Evolutionary conservation across 306 rosid species (phyloP).

Genomic region (Oemleria cerasiformis): DNA sequence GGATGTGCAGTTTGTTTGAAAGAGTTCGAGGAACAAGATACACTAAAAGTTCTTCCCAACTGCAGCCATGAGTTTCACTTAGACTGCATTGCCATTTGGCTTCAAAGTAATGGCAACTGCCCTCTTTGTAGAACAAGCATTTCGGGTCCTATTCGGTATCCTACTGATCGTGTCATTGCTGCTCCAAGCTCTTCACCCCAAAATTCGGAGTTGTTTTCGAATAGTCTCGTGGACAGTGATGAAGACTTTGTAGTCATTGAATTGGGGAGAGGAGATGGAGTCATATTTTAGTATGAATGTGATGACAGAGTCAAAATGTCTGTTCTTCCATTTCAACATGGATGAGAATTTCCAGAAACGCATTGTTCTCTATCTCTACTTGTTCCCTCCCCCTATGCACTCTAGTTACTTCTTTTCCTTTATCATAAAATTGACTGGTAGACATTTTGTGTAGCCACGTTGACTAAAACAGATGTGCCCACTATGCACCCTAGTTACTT

Average conservation of each 20-base stretch:
- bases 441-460: too few relatives aligned
- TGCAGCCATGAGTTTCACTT: slow-evolving; percentile 64
- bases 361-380: not conserved
- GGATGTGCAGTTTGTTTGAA: slow-evolving; percentile 66
- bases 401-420: too few relatives aligned
- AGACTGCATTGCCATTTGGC: slow-evolving; percentile 71
- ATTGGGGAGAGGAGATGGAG: slow-evolving; percentile 44
- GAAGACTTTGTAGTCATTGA: slow-evolving; percentile 76
- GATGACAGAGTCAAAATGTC: not conserved
- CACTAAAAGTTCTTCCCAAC: slow-evolving; percentile 46
- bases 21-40: slow-evolving; percentile 49
- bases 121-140: slow-evolving; percentile 66
- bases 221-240: slow-evolving; percentile 47
- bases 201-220: slow-evolving; percentile 48
- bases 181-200: slow-evolving; percentile 89
- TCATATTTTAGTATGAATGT: not conserved
- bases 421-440: too few relatives aligned
- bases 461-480: too few relatives aligned
- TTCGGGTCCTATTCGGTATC: slow-evolving; percentile 33
- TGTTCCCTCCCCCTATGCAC: too few relatives aligned
- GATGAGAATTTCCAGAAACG: not conserved
- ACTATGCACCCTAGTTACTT: not conserved
- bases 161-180: slow-evolving; percentile 43
- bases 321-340: not conserved
- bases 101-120: slow-evolving; percentile 54